These are phyloP conservation scores for Calamus simplicifolius DNA, from an alignment of 176 grass and related monocot species.

Conservation along the genomic window DNA sequence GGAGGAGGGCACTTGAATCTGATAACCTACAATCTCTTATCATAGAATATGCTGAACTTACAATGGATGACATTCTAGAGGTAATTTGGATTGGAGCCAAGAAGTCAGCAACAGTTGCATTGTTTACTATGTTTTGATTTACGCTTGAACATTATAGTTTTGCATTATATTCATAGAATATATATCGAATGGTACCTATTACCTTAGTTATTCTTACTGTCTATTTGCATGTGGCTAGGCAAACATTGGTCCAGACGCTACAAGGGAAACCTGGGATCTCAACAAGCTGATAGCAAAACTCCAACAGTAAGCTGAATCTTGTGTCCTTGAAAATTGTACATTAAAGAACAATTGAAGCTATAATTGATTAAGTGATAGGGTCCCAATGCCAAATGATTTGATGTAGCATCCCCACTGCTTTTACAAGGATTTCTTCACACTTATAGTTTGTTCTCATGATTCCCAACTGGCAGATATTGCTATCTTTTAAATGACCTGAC, in stretches of 20 bases:
- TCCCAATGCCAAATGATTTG: no score
- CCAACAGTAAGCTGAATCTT: conserved; percentile 69
- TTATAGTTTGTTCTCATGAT: neutral
- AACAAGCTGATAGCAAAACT: conserved; percentile 85
- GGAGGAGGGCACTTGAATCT: conserved; percentile 77
- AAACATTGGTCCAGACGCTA: conserved; percentile 69
- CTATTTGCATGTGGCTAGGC: conserved; percentile 37
- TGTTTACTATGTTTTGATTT: no score
- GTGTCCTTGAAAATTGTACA: no score
- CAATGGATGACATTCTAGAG: conserved; percentile 96
- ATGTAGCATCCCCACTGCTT: no score
- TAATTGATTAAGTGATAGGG: no score
- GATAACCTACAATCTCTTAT: conserved; percentile 82
- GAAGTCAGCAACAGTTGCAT: no score
- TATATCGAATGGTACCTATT: neutral
- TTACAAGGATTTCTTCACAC: no score
- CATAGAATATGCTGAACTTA: conserved; percentile 92
- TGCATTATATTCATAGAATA: neutral
- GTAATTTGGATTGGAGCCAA: conserved; percentile 17
- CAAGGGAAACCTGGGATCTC: conserved; percentile 80
- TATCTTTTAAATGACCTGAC: conserved; percentile 82
- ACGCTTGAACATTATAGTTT: no score
- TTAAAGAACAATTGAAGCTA: no score
- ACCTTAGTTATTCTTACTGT: neutral
- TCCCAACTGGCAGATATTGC: conserved; percentile 58